Conservation (phyloP, 208 protist genomes). For the Kentomonas sorsogonicus region DNA sequence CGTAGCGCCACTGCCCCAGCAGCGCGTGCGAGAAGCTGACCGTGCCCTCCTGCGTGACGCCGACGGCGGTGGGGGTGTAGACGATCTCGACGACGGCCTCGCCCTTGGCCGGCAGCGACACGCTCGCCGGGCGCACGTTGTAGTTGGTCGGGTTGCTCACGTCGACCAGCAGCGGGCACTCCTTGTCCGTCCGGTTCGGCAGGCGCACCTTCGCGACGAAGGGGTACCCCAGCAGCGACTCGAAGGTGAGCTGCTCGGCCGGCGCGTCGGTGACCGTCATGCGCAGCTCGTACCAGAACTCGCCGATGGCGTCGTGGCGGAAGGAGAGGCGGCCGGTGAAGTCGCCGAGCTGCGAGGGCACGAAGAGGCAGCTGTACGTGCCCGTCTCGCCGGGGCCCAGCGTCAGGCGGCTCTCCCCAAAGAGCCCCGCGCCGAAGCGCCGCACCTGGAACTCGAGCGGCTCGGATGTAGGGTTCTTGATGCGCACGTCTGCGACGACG, state of each 20-base stretch:
- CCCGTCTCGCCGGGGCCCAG: slow-evolving; percentile 36
- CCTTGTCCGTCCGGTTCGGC: slow-evolving; percentile 63
- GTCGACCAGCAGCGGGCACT: slow-evolving; percentile 44
- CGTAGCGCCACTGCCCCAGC: slow-evolving; percentile 81
- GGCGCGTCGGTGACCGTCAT: slow-evolving; percentile 68
- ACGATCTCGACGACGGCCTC: slow-evolving; percentile 53
- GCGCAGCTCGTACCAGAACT: slow-evolving; percentile 92
- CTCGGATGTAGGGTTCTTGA: slow-evolving; percentile 78
- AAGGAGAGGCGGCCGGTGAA: slow-evolving; percentile 78
- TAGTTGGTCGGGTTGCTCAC: slow-evolving; percentile 71
- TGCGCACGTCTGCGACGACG: slow-evolving; percentile 79
- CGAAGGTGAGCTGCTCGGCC: slow-evolving; percentile 68
- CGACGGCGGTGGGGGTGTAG: slow-evolving; percentile 78
- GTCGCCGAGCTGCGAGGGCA: slow-evolving; percentile 69
- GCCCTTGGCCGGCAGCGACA: slow-evolving; percentile 45
- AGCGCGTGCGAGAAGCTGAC: slow-evolving; percentile 58
- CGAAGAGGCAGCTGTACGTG: slow-evolving; percentile 80
- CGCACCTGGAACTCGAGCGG: slow-evolving; percentile 73
- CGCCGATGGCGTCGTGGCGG: slow-evolving; percentile 82
- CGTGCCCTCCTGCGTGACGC: slow-evolving; percentile 33
- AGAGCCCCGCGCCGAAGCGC: slow-evolving; percentile 65
- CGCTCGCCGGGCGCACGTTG: slow-evolving; percentile 25
- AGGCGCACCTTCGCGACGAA: slow-evolving; percentile 52
- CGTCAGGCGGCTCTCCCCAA: slow-evolving; percentile 66
- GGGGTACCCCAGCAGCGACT: slow-evolving; percentile 62